A percentile compares a stretch with the other conserved stretches of the same genome.
phyloP scores from a whole-genome alignment of 192 early-diverging fungal species.

The Entophlyctis luteolus region DNA sequence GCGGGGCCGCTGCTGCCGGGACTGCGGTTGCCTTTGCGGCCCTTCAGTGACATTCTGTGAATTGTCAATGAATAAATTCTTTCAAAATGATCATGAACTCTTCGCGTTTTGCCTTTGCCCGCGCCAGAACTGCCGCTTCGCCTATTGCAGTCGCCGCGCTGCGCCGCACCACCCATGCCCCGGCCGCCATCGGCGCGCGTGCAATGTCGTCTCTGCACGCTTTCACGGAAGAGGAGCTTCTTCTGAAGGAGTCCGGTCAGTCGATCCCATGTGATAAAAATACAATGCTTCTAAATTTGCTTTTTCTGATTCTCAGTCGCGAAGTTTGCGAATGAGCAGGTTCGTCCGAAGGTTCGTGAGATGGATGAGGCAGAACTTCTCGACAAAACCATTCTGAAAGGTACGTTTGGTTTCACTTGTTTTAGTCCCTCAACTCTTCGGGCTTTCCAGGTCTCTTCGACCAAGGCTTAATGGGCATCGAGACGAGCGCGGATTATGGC shows the following conservation, averaged over 20 bases:
- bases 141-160: neutral
- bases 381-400: constrained; percentile 73
- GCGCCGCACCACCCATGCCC: neutral
- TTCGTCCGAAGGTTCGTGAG: constrained; percentile 77
- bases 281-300: neutral
- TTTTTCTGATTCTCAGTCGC: constrained; percentile 48
- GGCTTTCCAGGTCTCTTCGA: neutral
- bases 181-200: neutral
- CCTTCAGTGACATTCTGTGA: constrained; percentile 19
- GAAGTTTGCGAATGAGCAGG: constrained; percentile 77
- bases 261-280: neutral
- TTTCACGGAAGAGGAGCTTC: constrained; percentile 83
- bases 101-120: too few relatives aligned
- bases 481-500: constrained; percentile 73
- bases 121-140: neutral
- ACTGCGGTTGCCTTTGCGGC: constrained; percentile 31
- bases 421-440: too few relatives aligned
- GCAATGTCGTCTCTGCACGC: constrained; percentile 64
- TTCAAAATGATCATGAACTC: too few relatives aligned
- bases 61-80: too few relatives aligned
- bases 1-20: constrained; percentile 38
- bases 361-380: constrained; percentile 91
- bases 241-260: constrained; percentile 75
- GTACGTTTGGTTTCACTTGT: constrained; percentile 85
- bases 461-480: constrained; percentile 80